Evolutionary conservation across 129 eudicot species (phyloP), one percentile per base, ranked within the genome.

Genomic region (Scalesia atractyloides): DNA sequence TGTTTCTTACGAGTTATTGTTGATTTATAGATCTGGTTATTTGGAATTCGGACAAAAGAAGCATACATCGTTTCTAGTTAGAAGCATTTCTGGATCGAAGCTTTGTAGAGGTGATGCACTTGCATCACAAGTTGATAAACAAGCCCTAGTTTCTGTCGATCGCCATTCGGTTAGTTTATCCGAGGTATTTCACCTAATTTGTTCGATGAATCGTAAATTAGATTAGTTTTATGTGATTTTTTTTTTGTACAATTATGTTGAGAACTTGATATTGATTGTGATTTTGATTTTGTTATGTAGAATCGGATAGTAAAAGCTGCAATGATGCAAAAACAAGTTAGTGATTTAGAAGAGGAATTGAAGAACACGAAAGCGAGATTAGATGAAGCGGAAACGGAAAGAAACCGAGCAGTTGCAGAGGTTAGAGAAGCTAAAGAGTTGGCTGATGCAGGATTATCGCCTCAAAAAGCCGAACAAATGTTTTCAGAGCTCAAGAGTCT

Each of bases 51-150:
- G 84, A 70, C 84, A 70, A 16, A 81, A 87, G 83, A 73, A 78
- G 33, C 80, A 76, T 20, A 60, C 85, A 9, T 82, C 87, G 5
- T 65, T 79, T 73, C 56, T 87, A 14, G 78, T 81, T 17, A 83
- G 82, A 76, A 79, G 87, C 76, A 69, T 89, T 63, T 82, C 88
- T 70, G 86, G 90, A 52, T 82, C 88, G 13, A 83, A 67, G 80
- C 26, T 87, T 65, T 87, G 92, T 50, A 82, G 90, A 79, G 92
- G 96, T 15, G 92, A 84, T 75, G 83, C 70, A 11, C 64, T 86
- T 56, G 76, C 57, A 9, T 68, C 87, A 18, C 94, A 87, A 50
- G 75, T 84, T 58, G 86, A 87, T 52, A 62, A 75, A 66, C 72
- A 76, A 18, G 90, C 93, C 66, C 79, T 86, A 56, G 80, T 84